Evolutionary conservation across 2,329 filamentous ascomycete species (phyloP), one percentile per base, ranked within the genome.

Genomic region (Nemania sp.): DNA sequence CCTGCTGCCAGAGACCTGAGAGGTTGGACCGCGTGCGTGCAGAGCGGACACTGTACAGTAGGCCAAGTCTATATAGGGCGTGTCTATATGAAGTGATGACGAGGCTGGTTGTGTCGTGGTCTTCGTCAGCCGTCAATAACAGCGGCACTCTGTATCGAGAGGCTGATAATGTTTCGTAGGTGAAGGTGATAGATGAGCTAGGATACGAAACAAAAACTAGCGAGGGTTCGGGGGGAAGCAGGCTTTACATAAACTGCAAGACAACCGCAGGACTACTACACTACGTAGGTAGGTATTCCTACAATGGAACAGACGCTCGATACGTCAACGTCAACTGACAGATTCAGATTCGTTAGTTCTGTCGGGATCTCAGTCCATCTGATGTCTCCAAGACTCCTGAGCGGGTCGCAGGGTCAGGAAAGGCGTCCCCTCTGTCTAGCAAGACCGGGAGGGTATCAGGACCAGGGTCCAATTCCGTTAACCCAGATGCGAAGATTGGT

Each of bases 291-390:
- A 60, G 55, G 58, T 65, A 64, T 65, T 60, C 62, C 66, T 68
- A 69, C 71, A 67, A 68, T 71, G 63, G 67, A 69, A 69, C 70
- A 46, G 47, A 54, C 25, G 68, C 64, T 65, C 66, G 65, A 70
- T 71, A 72, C 71, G 71, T 73, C 69, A 71, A 72, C 71, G 71
- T 73, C 69, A 71, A 72, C 68, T 71, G 69, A 68, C 69, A 72
- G 68, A 67, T 68, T 65, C 69, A 72, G 68, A 67, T 68, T 65
- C 63, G 63, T 62, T 62, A 62, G 67, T 58, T 67, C 57, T 67
- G 65, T 65, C 60, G 60, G 60, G 46, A 62, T 63, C 54, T 47
- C 57, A n/a, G 57, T 46, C 55, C 59, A 54, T 57, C 35, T 56
- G 63, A 54, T 56, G 54, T 54, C 52, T 49, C 61, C 57, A 63